phyloP scores from a whole-genome alignment of 2,329 filamentous ascomycete genomes.

The Fusarium mangiferae region DNA sequence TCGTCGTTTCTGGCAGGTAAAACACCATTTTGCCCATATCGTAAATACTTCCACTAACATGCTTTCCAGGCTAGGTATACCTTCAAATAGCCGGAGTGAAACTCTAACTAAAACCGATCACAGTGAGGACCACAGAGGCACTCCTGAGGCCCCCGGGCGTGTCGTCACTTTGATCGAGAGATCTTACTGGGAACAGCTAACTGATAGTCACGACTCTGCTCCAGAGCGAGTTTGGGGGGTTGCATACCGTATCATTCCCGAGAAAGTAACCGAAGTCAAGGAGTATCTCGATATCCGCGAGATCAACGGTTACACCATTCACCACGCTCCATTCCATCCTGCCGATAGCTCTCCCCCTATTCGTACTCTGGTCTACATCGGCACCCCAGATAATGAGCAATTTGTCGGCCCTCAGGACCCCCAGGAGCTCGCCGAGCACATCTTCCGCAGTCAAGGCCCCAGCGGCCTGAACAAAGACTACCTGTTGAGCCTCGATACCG shows the following conservation, averaged over 20 bases:
- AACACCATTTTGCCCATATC: constrained; percentile 45
- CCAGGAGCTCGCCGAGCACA: constrained; percentile 81
- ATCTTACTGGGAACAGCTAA: constrained; percentile 82
- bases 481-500: constrained; percentile 80
- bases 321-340: constrained; percentile 85
- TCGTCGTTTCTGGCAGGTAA: constrained; percentile 96
- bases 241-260: constrained; percentile 83
- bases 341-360: constrained; percentile 54
- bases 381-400: constrained; percentile 90
- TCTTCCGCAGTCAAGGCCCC: constrained; percentile 78
- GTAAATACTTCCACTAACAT: constrained; percentile 9
- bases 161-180: constrained; percentile 93
- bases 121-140: constrained; percentile 95
- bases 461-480: constrained; percentile 94
- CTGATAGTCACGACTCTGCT: constrained; percentile 70
- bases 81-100: background rate
- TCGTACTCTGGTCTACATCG: constrained; percentile 85
- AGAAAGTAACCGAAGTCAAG: constrained; percentile 81
- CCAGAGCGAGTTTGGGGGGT: constrained; percentile 86
- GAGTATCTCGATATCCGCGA: constrained; percentile 95
- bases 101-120: background rate
- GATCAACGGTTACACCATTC: constrained; percentile 96
- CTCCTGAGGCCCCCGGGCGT: constrained; percentile 84
- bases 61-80: constrained; percentile 49
- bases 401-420: constrained; percentile 88